Percentiles rank a stretch among this genome's conserved stretches.
Conservation (phyloP, 345 rosid species). For the Tarenaya hassleriana region DNA sequence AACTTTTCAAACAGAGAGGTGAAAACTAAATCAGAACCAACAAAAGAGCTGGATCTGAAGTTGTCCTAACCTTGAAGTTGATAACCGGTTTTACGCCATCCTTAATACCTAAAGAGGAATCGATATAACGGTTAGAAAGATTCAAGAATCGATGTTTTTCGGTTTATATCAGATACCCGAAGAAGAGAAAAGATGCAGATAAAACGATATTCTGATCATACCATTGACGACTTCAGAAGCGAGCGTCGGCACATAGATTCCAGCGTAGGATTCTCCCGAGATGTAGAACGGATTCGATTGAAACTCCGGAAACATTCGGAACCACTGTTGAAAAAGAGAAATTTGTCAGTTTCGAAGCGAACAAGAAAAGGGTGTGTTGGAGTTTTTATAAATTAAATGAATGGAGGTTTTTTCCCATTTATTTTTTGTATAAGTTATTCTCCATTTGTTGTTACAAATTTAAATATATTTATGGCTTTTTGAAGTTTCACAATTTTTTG, state of each 20-base stretch:
- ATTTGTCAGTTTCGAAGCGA: conserved; percentile 1
- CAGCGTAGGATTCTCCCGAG: conserved; percentile 95
- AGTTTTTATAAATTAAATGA: no score
- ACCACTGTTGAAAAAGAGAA: conserved; percentile 52
- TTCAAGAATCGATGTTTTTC: no score
- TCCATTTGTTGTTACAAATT: no score
- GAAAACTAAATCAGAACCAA: conserved; percentile 2
- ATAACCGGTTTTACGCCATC: conserved; percentile 48
- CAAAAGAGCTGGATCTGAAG: not conserved
- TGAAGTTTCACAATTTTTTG: no score
- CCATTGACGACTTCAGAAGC: conserved; percentile 68
- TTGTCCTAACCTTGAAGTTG: conserved; percentile 57
- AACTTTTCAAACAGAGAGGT: not conserved
- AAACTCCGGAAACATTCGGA: conserved; percentile 71
- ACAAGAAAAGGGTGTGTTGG: not conserved
- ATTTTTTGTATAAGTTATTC: no score
- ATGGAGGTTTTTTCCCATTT: no score
- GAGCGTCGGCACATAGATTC: conserved; percentile 82
- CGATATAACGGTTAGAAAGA: not conserved
- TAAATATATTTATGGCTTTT: no score
- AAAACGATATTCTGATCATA: conserved; percentile 13
- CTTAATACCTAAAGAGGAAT: conserved; percentile 46
- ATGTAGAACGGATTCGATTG: conserved; percentile 68
- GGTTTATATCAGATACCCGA: not conserved
- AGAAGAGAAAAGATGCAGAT: conserved; percentile 5